Base-by-base conservation (phyloP, 2,329 filamentous ascomycete genomes). In the Ophiognomonia clavigignenti-juglandacearum region DNA sequence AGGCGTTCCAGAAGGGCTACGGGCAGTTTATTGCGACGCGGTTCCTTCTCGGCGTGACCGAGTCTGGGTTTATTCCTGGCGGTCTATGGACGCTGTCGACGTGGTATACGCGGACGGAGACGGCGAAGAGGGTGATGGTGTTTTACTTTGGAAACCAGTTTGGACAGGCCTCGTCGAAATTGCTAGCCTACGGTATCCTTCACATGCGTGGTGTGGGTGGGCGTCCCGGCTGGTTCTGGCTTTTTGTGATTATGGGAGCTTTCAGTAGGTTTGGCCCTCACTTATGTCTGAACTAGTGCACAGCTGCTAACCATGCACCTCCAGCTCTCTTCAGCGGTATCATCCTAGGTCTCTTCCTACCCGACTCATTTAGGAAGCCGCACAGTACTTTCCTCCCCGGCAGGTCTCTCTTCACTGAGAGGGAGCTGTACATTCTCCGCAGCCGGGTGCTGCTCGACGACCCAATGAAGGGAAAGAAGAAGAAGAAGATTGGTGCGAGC, bases 151-250 rank as follows among this genome's bases (percentile, higher is more conserved):
- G 52, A 14, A 54, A 53, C 34, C 48, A 53, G 5, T 27, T 57
- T 10, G 54, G 52, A 23, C 54, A 52, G 23, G 48, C 39, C 8
- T 14, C 40, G 4, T 67, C 65, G 18, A 60, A 72, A 16, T 62
- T 65, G 13, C 52, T 64, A 11, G 54, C 61, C 6, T 61, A 61
- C 51, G 55, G 56, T 19, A 47, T 47, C 19, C 37, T 47, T 10
- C 35, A 20, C 38, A 47, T 47, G 38, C 13, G 44, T 19, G 31
- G 24, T n/a, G 29, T 29, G 4, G 27, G 41, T 11, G 65, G 66
- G 4, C 54, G 70, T 8, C 59, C 62, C 7, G 70, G 70, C 16
- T 73, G 70, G 70, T 64, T 67, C 52, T 73, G 69, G 69, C 60
- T 72, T n/a, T 72, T 72, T 47, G 43, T 55, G 26, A 53, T 54